These are phyloP conservation scores for Furcasterigmium furcatum DNA, from an alignment of 2,329 filamentous ascomycete species.

Conservation along the genomic window DNA sequence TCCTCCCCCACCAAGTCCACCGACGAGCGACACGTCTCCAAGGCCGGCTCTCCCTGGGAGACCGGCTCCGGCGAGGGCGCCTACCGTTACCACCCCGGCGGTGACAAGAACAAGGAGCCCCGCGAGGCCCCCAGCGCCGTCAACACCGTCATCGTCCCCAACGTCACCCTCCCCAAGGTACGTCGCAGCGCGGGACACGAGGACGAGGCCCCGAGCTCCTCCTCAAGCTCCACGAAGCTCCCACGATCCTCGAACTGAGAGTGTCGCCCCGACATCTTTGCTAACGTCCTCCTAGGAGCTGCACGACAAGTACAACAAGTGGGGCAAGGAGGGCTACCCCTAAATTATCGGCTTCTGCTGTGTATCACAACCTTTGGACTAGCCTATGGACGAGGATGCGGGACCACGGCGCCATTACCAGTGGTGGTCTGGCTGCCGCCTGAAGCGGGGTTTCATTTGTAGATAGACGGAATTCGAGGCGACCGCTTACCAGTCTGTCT, in stretches of 20 bases:
- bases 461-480: slow-evolving; percentile 11
- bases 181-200: slow-evolving; percentile 21
- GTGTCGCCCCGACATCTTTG: neutral
- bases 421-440: neutral
- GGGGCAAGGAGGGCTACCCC: slow-evolving; percentile 91
- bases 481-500: neutral
- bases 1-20: slow-evolving; percentile 80
- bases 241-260: neutral
- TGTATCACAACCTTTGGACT: neutral
- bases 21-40: slow-evolving; percentile 75
- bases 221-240: no score
- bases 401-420: slow-evolving; percentile 1
- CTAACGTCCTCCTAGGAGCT: slow-evolving; percentile 56
- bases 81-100: slow-evolving; percentile 80
- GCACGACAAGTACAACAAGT: slow-evolving; percentile 99
- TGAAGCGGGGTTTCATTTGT: slow-evolving; percentile 9
- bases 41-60: slow-evolving; percentile 90
- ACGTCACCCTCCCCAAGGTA: slow-evolving; percentile 90
- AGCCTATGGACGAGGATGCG: neutral
- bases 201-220: no score
- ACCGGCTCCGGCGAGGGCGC: slow-evolving; percentile 61
- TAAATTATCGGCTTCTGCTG: slow-evolving; percentile 29
- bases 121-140: slow-evolving; percentile 92
- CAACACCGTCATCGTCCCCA: slow-evolving; percentile 91
- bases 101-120: slow-evolving; percentile 70